These are phyloP conservation scores for Tothia fuscella DNA, from an alignment of 2,329 filamentous ascomycete species.

Conservation along the genomic window DNA sequence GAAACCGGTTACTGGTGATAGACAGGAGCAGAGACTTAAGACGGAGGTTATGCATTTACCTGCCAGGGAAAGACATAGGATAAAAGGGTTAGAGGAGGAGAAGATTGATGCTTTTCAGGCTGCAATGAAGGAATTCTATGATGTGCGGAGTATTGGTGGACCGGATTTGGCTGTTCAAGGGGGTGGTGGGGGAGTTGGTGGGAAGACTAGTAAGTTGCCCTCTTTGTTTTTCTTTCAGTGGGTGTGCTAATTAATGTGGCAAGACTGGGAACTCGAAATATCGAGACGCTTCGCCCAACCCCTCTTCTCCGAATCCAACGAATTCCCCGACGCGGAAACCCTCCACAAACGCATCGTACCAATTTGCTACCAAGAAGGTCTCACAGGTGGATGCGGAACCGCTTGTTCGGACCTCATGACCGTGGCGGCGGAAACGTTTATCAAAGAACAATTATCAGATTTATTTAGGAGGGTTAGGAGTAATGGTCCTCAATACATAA, in stretches of 20 bases:
- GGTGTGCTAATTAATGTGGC: too few relatives aligned
- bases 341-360: constrained; percentile 49
- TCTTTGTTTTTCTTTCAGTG: too few relatives aligned
- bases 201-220: constrained; percentile 53
- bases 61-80: constrained; percentile 45
- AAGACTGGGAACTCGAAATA: constrained; percentile 54
- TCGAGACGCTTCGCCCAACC: constrained; percentile 52
- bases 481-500: constrained; percentile 48
- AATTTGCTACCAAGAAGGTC: constrained; percentile 53
- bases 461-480: constrained; percentile 42
- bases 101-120: constrained; percentile 1
- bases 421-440: constrained; percentile 48
- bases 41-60: constrained; percentile 52
- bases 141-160: constrained; percentile 30
- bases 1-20: constrained; percentile 46
- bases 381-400: constrained; percentile 40
- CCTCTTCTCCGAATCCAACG: constrained; percentile 48
- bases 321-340: constrained; percentile 47
- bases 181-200: constrained; percentile 62
- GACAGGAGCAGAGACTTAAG: constrained; percentile 50
- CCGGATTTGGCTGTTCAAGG: constrained; percentile 54
- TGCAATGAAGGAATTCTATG: constrained; percentile 15
- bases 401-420: constrained; percentile 48
- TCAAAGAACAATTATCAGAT: constrained; percentile 47
- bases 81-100: constrained; percentile 29